phyloP scores from a whole-genome alignment of 2,329 filamentous ascomycete genomes.

The Mycosphaerella sp. region DNA sequence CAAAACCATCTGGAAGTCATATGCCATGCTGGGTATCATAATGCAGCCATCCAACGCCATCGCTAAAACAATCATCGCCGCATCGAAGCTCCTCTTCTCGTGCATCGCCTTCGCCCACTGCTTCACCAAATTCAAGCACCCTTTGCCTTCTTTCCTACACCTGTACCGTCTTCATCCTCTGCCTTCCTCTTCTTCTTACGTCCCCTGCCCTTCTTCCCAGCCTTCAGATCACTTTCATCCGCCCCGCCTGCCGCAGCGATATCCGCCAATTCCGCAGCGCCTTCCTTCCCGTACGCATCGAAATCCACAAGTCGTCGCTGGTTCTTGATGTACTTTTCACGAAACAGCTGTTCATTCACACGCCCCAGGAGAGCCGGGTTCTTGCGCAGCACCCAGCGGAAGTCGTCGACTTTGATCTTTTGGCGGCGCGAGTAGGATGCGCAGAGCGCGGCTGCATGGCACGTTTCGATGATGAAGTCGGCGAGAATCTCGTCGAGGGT shows the following conservation, averaged over 20 bases:
- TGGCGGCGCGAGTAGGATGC: slow-evolving; percentile 83
- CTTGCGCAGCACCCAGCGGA: slow-evolving; percentile 84
- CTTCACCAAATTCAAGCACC: background rate
- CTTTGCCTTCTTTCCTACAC: slow-evolving; percentile 9
- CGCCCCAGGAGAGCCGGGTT: slow-evolving; percentile 82
- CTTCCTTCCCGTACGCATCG: slow-evolving; percentile 56
- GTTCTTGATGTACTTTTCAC: slow-evolving; percentile 79
- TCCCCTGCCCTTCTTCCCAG: slow-evolving; percentile 28
- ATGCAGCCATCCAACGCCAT: background rate
- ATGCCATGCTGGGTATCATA: background rate
- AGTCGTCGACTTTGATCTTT: slow-evolving; percentile 98
- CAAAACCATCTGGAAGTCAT: background rate
- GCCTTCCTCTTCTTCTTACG: slow-evolving; percentile 31
- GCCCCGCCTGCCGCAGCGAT: slow-evolving; percentile 55
- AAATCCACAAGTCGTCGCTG: slow-evolving; percentile 68
- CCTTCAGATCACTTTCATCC: slow-evolving; percentile 42
- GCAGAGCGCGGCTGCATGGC: slow-evolving; percentile 78
- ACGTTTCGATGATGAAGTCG: slow-evolving; percentile 91
- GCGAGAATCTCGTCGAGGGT: slow-evolving; percentile 92
- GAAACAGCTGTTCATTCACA: slow-evolving; percentile 81
- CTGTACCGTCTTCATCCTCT: slow-evolving; percentile 23
- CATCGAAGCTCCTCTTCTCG: background rate
- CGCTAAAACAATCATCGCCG: background rate
- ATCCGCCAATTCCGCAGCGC: slow-evolving; percentile 39
- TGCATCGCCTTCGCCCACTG: background rate